Percentiles rank a stretch among this genome's conserved stretches.
These are phyloP conservation scores for Mallotus japonicus DNA, from an alignment of 441 rosid species.

Conservation along the genomic window DNA sequence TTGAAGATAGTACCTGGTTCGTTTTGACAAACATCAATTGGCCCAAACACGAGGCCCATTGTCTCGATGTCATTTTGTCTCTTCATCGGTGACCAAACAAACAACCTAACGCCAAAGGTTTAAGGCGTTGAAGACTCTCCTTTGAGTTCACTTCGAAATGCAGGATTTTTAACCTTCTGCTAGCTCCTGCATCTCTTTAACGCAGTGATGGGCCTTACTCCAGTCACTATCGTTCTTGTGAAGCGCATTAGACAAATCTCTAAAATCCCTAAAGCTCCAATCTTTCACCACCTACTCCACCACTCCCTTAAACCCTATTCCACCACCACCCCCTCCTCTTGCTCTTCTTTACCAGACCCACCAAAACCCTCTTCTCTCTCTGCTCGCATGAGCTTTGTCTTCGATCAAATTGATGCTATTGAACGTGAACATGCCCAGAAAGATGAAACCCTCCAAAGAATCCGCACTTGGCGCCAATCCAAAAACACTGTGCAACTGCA, in stretches of 20 bases:
- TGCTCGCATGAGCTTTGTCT: conserved; percentile 82
- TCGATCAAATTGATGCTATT: conserved; percentile 81
- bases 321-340: neutral
- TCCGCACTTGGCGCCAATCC: conserved; percentile 87
- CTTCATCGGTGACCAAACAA: too few relatives aligned
- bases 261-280: conserved; percentile 29
- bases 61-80: too few relatives aligned
- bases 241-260: conserved; percentile 40
- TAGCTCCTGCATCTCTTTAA: neutral
- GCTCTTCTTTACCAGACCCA: conserved; percentile 32
- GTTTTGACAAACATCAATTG: too few relatives aligned
- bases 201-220: conserved; percentile 40
- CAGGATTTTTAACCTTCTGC: conserved; percentile 14
- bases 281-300: conserved; percentile 34
- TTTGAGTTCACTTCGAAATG: conserved; percentile 2
- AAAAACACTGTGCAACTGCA: conserved; percentile 31
- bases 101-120: neutral
- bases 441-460: conserved; percentile 76
- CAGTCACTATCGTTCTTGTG: conserved; percentile 51
- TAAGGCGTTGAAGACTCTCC: neutral
- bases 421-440: conserved; percentile 63
- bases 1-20: too few relatives aligned
- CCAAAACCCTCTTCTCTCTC: conserved; percentile 69
- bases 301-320: conserved; percentile 39
- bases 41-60: too few relatives aligned